A percentile compares a stretch with the other conserved stretches of the same genome.
These are phyloP conservation scores for Asterophora lycoperdoides DNA, from an alignment of 768 basidiomycete genomes.

Conservation along the genomic window DNA sequence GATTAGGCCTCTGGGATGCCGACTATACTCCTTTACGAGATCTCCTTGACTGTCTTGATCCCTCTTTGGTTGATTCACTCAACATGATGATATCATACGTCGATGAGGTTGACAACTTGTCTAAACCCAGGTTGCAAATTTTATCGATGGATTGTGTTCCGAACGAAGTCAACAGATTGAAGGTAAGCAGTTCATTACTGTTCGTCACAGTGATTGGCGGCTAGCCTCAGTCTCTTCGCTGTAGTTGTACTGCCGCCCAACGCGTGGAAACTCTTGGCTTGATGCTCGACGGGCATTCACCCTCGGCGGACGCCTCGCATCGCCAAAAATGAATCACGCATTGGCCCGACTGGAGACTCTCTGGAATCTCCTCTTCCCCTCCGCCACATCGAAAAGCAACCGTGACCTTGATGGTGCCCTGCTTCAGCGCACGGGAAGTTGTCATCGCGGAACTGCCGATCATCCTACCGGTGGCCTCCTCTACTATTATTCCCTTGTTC, in stretches of 20 bases:
- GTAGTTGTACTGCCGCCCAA: constrained; percentile 28
- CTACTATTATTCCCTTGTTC: constrained; percentile 28
- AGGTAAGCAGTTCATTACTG: constrained; percentile 14
- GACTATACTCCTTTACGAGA: constrained; percentile 20
- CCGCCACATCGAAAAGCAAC: constrained; percentile 20
- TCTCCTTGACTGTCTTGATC: constrained; percentile 23
- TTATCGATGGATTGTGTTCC: constrained; percentile 27
- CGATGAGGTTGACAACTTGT: constrained; percentile 16
- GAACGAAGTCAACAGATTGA: constrained; percentile 24
- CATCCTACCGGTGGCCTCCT: constrained; percentile 26
- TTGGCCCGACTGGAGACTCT: constrained; percentile 22
- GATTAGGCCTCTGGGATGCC: constrained; percentile 21
- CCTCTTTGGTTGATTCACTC: constrained; percentile 22
- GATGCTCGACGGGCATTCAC: constrained; percentile 25
- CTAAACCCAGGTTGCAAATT: constrained; percentile 25
- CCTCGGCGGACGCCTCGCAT: constrained; percentile 23
- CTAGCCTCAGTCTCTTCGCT: neutral
- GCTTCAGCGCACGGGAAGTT: constrained; percentile 4
- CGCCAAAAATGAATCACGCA: constrained; percentile 19
- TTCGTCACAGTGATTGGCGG: neutral
- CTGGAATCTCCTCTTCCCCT: constrained; percentile 29
- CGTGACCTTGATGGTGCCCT: constrained; percentile 18
- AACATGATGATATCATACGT: constrained; percentile 25
- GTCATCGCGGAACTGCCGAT: constrained; percentile 13
- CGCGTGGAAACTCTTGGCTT: constrained; percentile 24